Base-by-base conservation (phyloP, 1,284 basidiomycete genomes). In the Vanrija sp. region DNA sequence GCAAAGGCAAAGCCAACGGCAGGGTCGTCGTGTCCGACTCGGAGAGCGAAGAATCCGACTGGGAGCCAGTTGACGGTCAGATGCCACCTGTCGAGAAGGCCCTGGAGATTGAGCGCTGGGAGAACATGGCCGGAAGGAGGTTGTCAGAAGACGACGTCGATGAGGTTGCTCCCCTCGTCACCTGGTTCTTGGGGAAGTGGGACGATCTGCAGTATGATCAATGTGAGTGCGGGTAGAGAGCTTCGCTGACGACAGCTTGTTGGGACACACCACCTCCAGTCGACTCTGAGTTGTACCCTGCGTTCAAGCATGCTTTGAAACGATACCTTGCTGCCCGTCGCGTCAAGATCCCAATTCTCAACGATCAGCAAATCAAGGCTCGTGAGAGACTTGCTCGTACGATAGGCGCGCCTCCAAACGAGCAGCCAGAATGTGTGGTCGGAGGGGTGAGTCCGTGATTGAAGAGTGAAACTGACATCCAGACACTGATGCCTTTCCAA, bases 161-260 rank as follows among this genome's bases (percentile, higher is more conserved):
- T 23, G 72, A 80, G 41, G 82, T 91, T 16, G 66, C 68, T 0
- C 56, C 56, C 0, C 47, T 61, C 36, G 66, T 76, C 6, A 65
- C 64, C 3, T 76, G 75, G 75, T 67, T 62, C 41, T 66, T 64
- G 38, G 66, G 90, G 62, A 97, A 96, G 73, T 97, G 92, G 90
- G 80, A 85, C 36, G 91, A 94, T 62, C 78, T 95, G 41, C 85
- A 86, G 24, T 96, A 97, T 61, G 89, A 92, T 31, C 85, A 92
- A 77, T 84, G 90, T 90, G 52, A 56, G 81, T 58, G 41, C 6
- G 49, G 49, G 4, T n/a, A 7, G 38, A 20, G 36, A 31, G 24
- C 4, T 41, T 36, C 20, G 23, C 18, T 12, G 31, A 31, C 31
- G 6, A 45, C 62, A 89, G 89, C 88, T n/a, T 87, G 87, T 9